phyloP scores from a whole-genome alignment of 345 rosid species.

The Rhizophora apiculata region DNA sequence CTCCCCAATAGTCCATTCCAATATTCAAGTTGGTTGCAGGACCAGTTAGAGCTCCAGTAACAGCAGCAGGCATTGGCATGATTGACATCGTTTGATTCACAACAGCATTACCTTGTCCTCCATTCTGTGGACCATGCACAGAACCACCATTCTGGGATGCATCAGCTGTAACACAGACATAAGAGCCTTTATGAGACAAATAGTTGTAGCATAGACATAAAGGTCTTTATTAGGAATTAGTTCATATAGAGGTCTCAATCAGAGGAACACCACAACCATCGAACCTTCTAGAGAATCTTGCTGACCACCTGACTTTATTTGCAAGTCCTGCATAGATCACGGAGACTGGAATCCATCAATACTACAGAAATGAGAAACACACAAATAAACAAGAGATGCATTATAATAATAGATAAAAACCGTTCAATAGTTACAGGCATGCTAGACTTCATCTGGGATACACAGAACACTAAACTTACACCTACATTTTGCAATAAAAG shows the following conservation, averaged over 20 bases:
- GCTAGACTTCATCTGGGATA: no score
- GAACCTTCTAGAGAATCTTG: slow-evolving; percentile 73
- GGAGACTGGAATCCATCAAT: slow-evolving; percentile 5
- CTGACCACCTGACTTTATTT: slow-evolving; percentile 70
- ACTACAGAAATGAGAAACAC: not conserved
- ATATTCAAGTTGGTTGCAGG: slow-evolving; percentile 92
- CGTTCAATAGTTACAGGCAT: no score
- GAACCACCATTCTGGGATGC: slow-evolving; percentile 77
- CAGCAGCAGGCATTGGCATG: slow-evolving; percentile 60
- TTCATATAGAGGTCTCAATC: not conserved
- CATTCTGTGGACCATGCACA: slow-evolving; percentile 59
- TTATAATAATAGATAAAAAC: not conserved
- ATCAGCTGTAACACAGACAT: slow-evolving; percentile 42
- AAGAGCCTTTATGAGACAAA: slow-evolving; percentile 57
- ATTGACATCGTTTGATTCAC: slow-evolving; percentile 52
- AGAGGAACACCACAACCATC: slow-evolving; percentile 14
- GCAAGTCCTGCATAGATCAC: slow-evolving; percentile 49
- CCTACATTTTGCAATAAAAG: no score
- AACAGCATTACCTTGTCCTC: slow-evolving; percentile 46
- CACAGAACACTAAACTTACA: no score
- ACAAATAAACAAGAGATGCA: not conserved
- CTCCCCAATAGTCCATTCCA: slow-evolving; percentile 99
- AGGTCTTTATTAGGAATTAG: slow-evolving; percentile 7
- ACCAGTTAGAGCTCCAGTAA: slow-evolving; percentile 59
- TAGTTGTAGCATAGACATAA: slow-evolving; percentile 38